These are phyloP conservation scores for Spizellomyces punctatus DNA, from an alignment of 192 early-diverging fungal species.

Conservation along the genomic window DNA sequence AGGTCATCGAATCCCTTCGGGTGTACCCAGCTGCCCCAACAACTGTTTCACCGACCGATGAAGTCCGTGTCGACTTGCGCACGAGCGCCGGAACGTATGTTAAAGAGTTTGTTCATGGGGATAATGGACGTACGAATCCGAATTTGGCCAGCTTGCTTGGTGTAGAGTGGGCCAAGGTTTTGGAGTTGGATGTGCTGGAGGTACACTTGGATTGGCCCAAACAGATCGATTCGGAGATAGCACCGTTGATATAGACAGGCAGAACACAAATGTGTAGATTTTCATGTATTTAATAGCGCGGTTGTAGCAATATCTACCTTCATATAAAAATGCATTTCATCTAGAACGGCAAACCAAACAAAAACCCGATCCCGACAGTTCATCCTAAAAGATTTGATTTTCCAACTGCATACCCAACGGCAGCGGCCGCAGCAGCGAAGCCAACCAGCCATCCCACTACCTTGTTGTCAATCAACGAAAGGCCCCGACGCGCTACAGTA, in stretches of 20 bases:
- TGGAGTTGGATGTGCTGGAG: slow-evolving; percentile 83
- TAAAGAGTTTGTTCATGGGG: slow-evolving; percentile 97
- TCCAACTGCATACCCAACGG: slow-evolving; percentile 1
- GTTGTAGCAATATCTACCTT: too few relatives aligned
- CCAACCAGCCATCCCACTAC: neutral
- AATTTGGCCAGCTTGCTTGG: slow-evolving; percentile 63
- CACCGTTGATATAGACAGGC: neutral
- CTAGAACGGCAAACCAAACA: too few relatives aligned
- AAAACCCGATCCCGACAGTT: too few relatives aligned
- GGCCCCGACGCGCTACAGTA: too few relatives aligned
- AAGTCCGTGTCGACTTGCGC: slow-evolving; percentile 62
- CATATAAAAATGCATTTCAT: too few relatives aligned
- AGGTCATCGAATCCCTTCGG: slow-evolving; percentile 43
- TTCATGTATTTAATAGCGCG: too few relatives aligned
- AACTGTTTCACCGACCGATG: neutral
- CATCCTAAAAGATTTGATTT: too few relatives aligned
- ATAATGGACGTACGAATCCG: slow-evolving; percentile 82
- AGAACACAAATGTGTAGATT: too few relatives aligned
- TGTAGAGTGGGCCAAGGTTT: slow-evolving; percentile 68
- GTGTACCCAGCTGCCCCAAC: slow-evolving; percentile 14
- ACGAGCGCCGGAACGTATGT: slow-evolving; percentile 91
- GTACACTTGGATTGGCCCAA: slow-evolving; percentile 85
- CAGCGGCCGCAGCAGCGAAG: neutral
- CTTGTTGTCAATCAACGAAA: too few relatives aligned
- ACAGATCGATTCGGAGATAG: neutral